Evolutionary conservation across 1,284 basidiomycete species (phyloP), one percentile per base, ranked within the genome.

Genomic region (Phylloboletellus chloephorus): DNA sequence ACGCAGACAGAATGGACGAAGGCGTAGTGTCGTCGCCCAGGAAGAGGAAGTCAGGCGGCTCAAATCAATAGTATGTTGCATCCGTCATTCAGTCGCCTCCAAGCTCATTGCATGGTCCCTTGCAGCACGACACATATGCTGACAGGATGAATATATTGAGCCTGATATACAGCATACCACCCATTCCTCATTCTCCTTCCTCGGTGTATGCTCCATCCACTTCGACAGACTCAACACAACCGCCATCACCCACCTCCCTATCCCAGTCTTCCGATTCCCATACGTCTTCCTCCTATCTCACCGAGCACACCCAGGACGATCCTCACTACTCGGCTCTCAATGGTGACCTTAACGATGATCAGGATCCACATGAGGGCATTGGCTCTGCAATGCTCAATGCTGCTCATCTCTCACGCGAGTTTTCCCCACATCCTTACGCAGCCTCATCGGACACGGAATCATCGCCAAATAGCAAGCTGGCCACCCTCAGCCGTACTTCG

Each of bases 131-230:
- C 63, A 89, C 87, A 7, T 89, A 89, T 60, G 85, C 85, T 43
- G 86, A 89, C 64, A 78, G 86, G 45, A 89, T 89, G 86, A 85
- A 86, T 58, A 88, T 90, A 53, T 72, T 89, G 43, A 87, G 84
- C 53, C 73, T 88, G 49, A 88, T 88, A 48, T 90, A 89, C 67
- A 82, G 78, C 60, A 88, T 89, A 60, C 83, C 82, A 16, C 71
- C 82, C 31, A 74, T 78, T 24, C 78, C 78, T 19, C 77, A 83
- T 55, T 73, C 81, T 10, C 71, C 76, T 20, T 64, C 75, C 22
- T 71, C 74, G 12, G 54, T 73, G 35, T 78, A 78, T 50, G 50
- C 68, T 49, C 67, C 74, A 26, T 68, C 73, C 31, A 61, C 67
- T 38, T 77, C 74, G 19, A 68, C 71, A 21, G 70, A 74, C 46